phyloP scores from a whole-genome alignment of 192 early-diverging fungal species.

The Phycomyces blakesleeanus region DNA sequence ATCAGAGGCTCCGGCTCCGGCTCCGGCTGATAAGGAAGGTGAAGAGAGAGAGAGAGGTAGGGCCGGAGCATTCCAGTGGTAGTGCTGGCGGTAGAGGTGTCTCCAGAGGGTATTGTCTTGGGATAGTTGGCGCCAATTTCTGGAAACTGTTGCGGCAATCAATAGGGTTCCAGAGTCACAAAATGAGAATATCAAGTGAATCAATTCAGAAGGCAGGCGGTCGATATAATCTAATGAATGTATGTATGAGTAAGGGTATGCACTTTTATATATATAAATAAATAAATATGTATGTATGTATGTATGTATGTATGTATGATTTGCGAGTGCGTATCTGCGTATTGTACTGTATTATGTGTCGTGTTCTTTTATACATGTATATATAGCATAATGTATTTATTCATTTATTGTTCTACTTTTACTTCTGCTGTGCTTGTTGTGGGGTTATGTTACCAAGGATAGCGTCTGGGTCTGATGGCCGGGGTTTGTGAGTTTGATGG shows the following conservation, averaged over 20 bases:
- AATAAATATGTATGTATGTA: not conserved
- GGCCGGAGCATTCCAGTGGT: not conserved
- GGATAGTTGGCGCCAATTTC: constrained; percentile 8
- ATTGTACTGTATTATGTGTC: too few species aligned
- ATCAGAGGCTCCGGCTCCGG: too few species aligned
- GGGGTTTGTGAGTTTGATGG: too few species aligned
- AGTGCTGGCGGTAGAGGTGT: not conserved
- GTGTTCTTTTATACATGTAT: too few species aligned
- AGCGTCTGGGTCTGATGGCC: too few species aligned
- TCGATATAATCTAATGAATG: constrained; percentile 16
- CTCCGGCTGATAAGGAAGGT: not conserved
- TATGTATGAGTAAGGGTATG: constrained; percentile 2
- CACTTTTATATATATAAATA: not conserved
- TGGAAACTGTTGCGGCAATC: not conserved
- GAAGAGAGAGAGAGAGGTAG: not conserved
- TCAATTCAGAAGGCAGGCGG: constrained; percentile 17
- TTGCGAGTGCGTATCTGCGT: too few species aligned
- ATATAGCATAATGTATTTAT: too few species aligned
- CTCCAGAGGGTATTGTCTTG: constrained; percentile 24
- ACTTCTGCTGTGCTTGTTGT: too few species aligned
- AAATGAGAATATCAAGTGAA: constrained; percentile 3
- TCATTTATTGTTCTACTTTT: too few species aligned
- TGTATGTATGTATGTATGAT: not conserved
- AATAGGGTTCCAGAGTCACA: constrained; percentile 16
- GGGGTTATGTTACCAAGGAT: too few species aligned